Base-by-base conservation (phyloP, 176 grass and related monocot species). In the Themeda triandra region DNA sequence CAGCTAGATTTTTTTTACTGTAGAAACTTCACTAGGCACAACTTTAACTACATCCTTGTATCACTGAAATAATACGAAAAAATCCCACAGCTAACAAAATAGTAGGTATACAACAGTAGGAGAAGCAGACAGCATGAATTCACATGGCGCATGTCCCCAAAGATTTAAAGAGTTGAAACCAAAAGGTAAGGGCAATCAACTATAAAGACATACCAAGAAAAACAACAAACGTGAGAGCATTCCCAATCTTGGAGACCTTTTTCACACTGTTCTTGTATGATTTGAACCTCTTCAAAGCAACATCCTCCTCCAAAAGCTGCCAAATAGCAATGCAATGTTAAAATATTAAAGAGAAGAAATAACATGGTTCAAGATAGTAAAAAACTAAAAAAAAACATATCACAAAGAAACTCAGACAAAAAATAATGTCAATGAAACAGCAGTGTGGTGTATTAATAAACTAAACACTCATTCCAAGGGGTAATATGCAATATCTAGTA, bases 291-390 rank as follows among this genome's bases (percentile, higher is more conserved):
- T 90, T 92, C 42, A 94, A 82, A 77, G 87, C 87, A 86, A 72
- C 56, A 87, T 94, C 92, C 51, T 94, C 92, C 88, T 90, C 90
- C 66, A 94, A 76, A 70, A 94, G 92, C 92, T 94, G 90, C 53
- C 54, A 81, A 51, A 10, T 14, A 77, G 81, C 39, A 74, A 39
- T 41, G 23, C 73, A 69, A 71, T 32, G 21, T 75, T 41, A 80
- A 81, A 71, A 83, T 48, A 77, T 6, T 63, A 28, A 53, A 63
- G 42, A 8, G 18, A 28, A 10, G 13, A 49, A 35, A 23, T 70
- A 10, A 6, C 7, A 81, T 24, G 48, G 3, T 66, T 42, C 45
- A 23, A n/a, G 39, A 59, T 1, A 21, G 19, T 69, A 29, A 63
- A 60, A 12, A 28, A 28, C 10, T 28, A 32, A 5, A 15, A 79